Conservation (phyloP, 495 filamentous ascomycete species). For the Copromyces sp. region DNA sequence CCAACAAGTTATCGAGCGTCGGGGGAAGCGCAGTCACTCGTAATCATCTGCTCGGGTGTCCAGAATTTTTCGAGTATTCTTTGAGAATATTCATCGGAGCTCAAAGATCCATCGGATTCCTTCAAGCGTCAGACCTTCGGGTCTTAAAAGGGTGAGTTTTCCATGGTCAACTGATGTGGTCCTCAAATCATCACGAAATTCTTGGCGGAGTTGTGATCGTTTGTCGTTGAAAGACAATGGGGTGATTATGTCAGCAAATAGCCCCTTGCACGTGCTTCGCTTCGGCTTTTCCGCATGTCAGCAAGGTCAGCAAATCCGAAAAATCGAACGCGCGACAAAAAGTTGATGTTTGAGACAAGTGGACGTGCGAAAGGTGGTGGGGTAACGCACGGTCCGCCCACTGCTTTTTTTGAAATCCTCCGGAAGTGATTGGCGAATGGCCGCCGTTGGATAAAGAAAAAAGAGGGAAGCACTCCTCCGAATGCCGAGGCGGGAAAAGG, state of each 20-base stretch:
- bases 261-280: neutral
- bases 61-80: neutral
- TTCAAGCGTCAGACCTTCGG: neutral
- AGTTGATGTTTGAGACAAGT: neutral
- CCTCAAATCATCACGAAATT: neutral
- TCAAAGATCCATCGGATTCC: too few species aligned
- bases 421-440: constrained; percentile 5
- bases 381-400: neutral
- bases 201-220: neutral
- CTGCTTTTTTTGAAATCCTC: constrained; percentile 1
- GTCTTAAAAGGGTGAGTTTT: neutral
- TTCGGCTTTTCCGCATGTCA: neutral
- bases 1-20: neutral
- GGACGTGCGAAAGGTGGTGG: neutral
- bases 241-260: constrained; percentile 3
- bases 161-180: neutral
- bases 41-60: neutral
- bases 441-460: neutral
- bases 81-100: neutral
- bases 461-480: neutral
- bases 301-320: neutral
- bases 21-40: neutral
- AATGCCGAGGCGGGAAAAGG: constrained; percentile 4
- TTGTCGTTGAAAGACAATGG: constrained; percentile 2
- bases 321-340: neutral